These are phyloP conservation scores for Aethionema arabicum DNA, from an alignment of 345 rosid genomes.

Conservation along the genomic window DNA sequence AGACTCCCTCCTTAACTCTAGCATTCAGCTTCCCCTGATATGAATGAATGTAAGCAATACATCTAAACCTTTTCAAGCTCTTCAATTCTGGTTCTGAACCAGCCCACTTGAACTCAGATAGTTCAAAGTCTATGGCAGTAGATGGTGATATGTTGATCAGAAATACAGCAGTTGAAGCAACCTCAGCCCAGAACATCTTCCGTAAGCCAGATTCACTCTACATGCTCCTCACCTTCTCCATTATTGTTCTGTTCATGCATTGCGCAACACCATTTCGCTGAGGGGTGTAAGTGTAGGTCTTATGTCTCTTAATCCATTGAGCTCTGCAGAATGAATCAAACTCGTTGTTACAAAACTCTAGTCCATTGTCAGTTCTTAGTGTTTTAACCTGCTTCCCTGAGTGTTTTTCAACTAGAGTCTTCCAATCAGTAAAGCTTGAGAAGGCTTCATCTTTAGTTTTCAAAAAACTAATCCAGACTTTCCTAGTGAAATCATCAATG, in stretches of 20 bases:
- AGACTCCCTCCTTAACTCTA: too few species aligned
- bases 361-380: background rate
- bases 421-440: background rate
- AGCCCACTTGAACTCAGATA: background rate
- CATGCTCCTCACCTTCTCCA: background rate
- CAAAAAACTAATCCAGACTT: background rate
- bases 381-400: too few species aligned
- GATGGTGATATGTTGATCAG: background rate
- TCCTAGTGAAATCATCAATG: too few species aligned
- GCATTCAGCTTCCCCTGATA: too few species aligned
- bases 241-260: background rate
- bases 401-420: background rate
- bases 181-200: slow-evolving; percentile 1
- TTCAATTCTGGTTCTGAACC: too few species aligned
- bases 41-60: too few species aligned
- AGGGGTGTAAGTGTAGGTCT: background rate
- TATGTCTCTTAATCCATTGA: background rate
- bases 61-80: too few species aligned
- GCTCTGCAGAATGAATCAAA: background rate
- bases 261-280: background rate
- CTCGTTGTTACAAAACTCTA: background rate
- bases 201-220: background rate
- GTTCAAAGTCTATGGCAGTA: background rate
- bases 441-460: background rate
- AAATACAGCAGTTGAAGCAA: background rate